A percentile compares a stretch with the other conserved stretches of the same genome.
Evolutionary conservation across 1,139 yeast genomes (phyloP).

Genomic region (Petasospora fabianii): DNA sequence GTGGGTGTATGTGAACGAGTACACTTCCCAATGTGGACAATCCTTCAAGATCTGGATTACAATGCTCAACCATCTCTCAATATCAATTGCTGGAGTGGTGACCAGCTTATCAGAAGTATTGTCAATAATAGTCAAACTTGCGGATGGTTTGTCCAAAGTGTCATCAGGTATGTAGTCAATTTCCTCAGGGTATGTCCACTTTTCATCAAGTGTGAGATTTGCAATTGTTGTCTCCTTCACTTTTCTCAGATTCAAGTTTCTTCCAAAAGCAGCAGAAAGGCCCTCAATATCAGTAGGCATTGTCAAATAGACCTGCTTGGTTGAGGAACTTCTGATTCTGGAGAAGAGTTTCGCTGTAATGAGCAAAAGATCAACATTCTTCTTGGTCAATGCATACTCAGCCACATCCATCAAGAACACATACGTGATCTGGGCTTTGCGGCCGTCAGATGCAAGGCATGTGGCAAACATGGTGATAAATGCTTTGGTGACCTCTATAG

Average conservation of each 20-base stretch:
- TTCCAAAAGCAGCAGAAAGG: conserved; percentile 53
- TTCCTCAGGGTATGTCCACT: conserved; percentile 65
- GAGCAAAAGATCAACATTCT: conserved; percentile 38
- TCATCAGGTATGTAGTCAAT: conserved; percentile 45
- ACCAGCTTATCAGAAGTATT: conserved; percentile 10
- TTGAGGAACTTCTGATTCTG: conserved; percentile 51
- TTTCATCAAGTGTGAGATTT: conserved; percentile 21
- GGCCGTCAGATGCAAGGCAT: conserved; percentile 25
- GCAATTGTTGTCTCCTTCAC: conserved; percentile 19
- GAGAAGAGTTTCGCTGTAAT: conserved; percentile 51
- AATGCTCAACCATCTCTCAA: conserved; percentile 49
- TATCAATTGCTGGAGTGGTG: conserved; percentile 34
- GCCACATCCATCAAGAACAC: conserved; percentile 28
- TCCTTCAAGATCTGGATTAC: conserved; percentile 49
- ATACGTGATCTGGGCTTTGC: conserved; percentile 32
- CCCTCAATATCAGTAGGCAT: conserved; percentile 66
- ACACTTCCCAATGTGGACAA: conserved; percentile 67
- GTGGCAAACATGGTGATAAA: conserved; percentile 27
- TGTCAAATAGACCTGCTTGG: conserved; percentile 45
- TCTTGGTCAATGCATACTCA: conserved; percentile 31
- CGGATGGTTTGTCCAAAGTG: conserved; percentile 36
- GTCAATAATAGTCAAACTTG: conserved; percentile 15
- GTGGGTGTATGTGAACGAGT: conserved; percentile 64
- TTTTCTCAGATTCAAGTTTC: conserved; percentile 37
- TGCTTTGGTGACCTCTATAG: conserved; percentile 19